These are phyloP conservation scores for Neurospora africana DNA, from an alignment of 495 filamentous ascomycete genomes.

Conservation along the genomic window DNA sequence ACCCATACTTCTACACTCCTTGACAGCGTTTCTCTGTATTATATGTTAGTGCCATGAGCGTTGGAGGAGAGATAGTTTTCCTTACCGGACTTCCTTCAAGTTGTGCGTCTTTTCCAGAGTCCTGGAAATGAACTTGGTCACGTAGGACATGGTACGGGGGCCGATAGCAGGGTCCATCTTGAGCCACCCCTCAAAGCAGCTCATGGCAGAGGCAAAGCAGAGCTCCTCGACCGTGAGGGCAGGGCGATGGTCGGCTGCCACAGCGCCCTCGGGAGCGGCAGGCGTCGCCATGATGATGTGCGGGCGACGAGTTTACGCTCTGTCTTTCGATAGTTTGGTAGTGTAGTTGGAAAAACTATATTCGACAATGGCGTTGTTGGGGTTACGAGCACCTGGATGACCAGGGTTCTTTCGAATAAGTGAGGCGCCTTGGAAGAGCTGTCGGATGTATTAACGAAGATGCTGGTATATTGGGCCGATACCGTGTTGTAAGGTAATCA, in stretches of 20 bases:
- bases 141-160: slow-evolving; percentile 35
- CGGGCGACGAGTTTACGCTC: background rate
- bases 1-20: slow-evolving; percentile 58
- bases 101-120: slow-evolving; percentile 45
- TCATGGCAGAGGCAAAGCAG: slow-evolving; percentile 40
- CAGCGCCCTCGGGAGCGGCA: background rate
- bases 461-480: background rate
- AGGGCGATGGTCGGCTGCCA: slow-evolving; percentile 4
- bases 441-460: background rate
- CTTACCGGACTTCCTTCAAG: slow-evolving; percentile 42
- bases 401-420: background rate
- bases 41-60: background rate
- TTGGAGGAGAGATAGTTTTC: background rate
- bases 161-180: slow-evolving; percentile 38
- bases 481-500: background rate
- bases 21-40: slow-evolving; percentile 42
- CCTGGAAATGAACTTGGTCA: slow-evolving; percentile 38
- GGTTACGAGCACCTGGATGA: background rate
- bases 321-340: background rate
- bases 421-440: background rate
- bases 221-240: slow-evolving; percentile 39
- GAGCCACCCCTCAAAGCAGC: slow-evolving; percentile 46
- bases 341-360: background rate
- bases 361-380: background rate
- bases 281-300: background rate